Conservation (phyloP, 2,329 filamentous ascomycete genomes). For the Leptographium lundbergii region DNA sequence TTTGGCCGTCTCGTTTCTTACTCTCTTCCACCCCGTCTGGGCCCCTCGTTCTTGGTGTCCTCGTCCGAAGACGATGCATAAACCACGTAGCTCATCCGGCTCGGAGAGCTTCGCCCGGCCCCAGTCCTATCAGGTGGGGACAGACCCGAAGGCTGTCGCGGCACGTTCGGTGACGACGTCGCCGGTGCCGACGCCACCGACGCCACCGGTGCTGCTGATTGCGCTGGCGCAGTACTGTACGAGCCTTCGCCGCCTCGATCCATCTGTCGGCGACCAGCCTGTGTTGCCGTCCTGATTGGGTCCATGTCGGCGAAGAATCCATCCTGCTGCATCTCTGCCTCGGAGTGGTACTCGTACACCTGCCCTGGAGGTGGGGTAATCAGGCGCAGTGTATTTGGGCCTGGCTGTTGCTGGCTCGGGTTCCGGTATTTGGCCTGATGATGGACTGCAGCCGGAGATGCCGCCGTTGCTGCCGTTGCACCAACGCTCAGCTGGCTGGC, state of each 20-base stretch:
- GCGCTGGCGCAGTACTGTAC: constrained; percentile 12
- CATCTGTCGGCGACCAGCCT: not conserved
- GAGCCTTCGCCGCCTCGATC: not conserved
- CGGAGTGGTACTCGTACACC: constrained; percentile 34
- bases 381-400: constrained; percentile 10
- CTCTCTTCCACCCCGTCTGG: not conserved
- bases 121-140: constrained; percentile 5
- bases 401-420: not conserved
- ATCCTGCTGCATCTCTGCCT: constrained; percentile 27
- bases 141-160: constrained; percentile 11
- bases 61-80: constrained; percentile 16
- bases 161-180: constrained; percentile 4
- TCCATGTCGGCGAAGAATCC: constrained; percentile 26
- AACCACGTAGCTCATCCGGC: constrained; percentile 20
- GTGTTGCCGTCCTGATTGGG: not conserved
- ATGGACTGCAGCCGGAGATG: not conserved
- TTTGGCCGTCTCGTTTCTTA: too few species aligned
- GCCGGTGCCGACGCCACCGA: constrained; percentile 5
- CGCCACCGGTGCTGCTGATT: not conserved
- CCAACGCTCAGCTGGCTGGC: constrained; percentile 31
- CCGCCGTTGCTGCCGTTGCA: constrained; percentile 14
- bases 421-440: not conserved
- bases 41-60: constrained; percentile 1
- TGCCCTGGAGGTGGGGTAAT: constrained; percentile 23
- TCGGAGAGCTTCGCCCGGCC: constrained; percentile 25